Evolutionary conservation across 192 early-diverging fungal genomes (phyloP), one percentile per base, ranked within the genome.

Genomic region (Kickxella alabastrina): DNA sequence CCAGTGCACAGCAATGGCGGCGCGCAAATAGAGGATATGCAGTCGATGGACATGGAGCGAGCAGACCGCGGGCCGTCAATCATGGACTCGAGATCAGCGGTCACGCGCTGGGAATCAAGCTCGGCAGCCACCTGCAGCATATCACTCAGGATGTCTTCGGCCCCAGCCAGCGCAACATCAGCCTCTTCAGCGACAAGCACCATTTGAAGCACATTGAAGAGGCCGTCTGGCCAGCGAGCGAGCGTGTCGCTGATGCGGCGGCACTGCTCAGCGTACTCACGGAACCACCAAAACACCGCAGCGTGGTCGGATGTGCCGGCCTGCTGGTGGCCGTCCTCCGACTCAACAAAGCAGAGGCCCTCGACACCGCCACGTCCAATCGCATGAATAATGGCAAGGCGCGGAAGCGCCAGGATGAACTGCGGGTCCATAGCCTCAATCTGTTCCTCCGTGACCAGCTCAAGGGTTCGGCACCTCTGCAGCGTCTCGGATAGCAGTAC

Each of bases 401-500:
- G 64, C 0, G 85, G 85, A 7, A 85, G 54, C 3, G 82, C 77
- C 26, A 87, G 37, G 4, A 87, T 81, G 32, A 83, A 54, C 7
- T 54, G 37, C 8, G 85, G 85, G 27, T 85, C 85, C 61, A 81
- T 80, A 25, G 59, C 24, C 37, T 81, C 71, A 44, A 84, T 46
- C 43, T 81, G 69, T 13, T 77, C 74, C 10, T 32, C 41, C 5
- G 59, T 49, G 28, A 83, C 41, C 43, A 74, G 53, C 3, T 36
- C 44, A 27, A 54, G 31, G 14, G 3, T n/a, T 34, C 80, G 15
- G 29, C 63, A 62, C 42, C 74, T 65, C 38, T 85, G 51, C 32
- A 87, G 55, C 0, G 83, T 80, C 52, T 85, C 85, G 35, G 75
- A 79, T 63, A 87, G 64, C 18, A 87, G 71, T 37, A 85, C 80